Percentiles rank a stretch among this genome's conserved stretches.
Conservation (phyloP, 257 asterid species). For the Solanum etuberosum region DNA sequence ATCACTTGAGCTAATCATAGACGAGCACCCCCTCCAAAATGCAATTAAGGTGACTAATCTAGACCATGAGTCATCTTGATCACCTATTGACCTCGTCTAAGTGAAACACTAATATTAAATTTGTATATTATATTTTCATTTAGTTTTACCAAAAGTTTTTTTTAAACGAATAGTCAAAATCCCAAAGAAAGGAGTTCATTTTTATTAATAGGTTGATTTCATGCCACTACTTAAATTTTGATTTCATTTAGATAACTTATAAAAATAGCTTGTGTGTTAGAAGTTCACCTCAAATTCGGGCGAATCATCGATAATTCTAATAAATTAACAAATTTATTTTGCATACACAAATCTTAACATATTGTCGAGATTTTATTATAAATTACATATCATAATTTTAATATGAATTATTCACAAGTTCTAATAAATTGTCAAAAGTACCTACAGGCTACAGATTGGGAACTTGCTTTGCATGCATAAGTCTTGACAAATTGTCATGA, state of each 20-base stretch:
- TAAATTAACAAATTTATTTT: not conserved
- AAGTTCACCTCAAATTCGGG: not conserved
- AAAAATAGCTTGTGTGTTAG: not conserved
- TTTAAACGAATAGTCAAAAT: not conserved
- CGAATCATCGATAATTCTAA: not conserved
- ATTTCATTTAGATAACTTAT: not conserved
- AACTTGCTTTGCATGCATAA: not conserved
- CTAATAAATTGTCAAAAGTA: not conserved
- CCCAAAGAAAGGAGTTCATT: not conserved
- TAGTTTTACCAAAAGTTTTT: not conserved
- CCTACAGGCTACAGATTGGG: not conserved
- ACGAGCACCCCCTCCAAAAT: not conserved
- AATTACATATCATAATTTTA: not conserved
- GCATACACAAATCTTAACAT: not conserved
- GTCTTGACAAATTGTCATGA: not conserved
- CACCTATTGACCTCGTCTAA: not conserved
- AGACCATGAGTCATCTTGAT: not conserved
- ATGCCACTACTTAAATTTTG: not conserved
- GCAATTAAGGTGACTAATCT: too few relatives aligned
- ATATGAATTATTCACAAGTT: not conserved
- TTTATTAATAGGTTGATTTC: too few relatives aligned
- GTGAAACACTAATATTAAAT: not conserved
- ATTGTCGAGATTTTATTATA: not conserved
- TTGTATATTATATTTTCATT: not conserved
- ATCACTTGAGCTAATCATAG: not conserved